Conservation (phyloP, 768 basidiomycete genomes). For the Dioszegia aurantiaca region DNA sequence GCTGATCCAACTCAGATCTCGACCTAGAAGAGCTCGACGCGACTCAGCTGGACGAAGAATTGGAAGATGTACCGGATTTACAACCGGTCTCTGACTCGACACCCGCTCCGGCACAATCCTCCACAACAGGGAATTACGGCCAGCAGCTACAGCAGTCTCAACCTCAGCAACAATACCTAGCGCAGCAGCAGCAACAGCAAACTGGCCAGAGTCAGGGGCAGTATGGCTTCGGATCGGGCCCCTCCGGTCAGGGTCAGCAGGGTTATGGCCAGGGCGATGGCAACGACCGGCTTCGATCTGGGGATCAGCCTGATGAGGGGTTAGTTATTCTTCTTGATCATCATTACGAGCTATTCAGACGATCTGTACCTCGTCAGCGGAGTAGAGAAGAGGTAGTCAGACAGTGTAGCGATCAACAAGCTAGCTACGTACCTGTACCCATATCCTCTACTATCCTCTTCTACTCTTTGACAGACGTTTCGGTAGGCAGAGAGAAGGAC, state of each 20-base stretch:
- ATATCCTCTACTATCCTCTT: constrained; percentile 46
- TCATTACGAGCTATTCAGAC: constrained; percentile 44
- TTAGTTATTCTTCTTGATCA: constrained; percentile 64
- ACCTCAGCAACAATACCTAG: constrained; percentile 12
- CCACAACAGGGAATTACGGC: constrained; percentile 49
- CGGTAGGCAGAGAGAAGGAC: constrained; percentile 6
- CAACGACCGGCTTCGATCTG: constrained; percentile 51
- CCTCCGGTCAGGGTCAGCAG: constrained; percentile 7
- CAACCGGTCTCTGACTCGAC: constrained; percentile 7
- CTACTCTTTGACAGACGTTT: constrained; percentile 1
- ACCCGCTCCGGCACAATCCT: constrained; percentile 42
- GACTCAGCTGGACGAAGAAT: constrained; percentile 42
- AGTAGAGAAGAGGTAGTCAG: constrained; percentile 10
- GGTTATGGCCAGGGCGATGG: constrained; percentile 1
- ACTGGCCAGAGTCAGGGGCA: constrained; percentile 13
- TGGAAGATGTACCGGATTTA: constrained; percentile 59
- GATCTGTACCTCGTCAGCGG: not conserved
- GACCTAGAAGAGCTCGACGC: constrained; percentile 46
- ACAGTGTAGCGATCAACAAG: constrained; percentile 61
- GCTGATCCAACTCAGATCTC: constrained; percentile 37
- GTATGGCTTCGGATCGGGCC: constrained; percentile 5
- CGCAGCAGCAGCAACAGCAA: constrained; percentile 13
- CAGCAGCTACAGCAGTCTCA: constrained; percentile 10
- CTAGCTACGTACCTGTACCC: constrained; percentile 64
- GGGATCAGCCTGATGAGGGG: constrained; percentile 98